Percentiles rank a stretch among this genome's conserved stretches.
These are phyloP conservation scores for Saccharomycopsis hybrid DNA, from an alignment of 1,139 yeast species.

Conservation along the genomic window DNA sequence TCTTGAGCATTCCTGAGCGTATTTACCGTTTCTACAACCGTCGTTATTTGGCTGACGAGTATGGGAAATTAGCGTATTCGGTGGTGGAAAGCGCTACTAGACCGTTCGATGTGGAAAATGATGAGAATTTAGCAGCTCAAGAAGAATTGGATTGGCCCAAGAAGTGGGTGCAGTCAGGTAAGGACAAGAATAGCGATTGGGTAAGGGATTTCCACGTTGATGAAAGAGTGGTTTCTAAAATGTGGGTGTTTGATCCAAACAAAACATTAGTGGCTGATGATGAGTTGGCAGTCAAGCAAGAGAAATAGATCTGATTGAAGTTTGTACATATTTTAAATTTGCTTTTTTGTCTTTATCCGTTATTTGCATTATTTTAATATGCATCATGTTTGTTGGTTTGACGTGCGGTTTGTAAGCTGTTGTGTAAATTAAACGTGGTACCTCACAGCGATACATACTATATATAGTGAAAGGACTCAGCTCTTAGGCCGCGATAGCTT, in stretches of 20 bases:
- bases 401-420: too few relatives aligned
- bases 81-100: slow-evolving; percentile 52
- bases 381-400: too few relatives aligned
- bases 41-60: slow-evolving; percentile 64
- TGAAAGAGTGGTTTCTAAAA: slow-evolving; percentile 50
- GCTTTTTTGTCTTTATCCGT: too few relatives aligned
- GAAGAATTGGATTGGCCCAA: slow-evolving; percentile 93
- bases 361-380: too few relatives aligned
- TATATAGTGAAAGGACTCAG: too few relatives aligned
- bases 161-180: slow-evolving; percentile 72
- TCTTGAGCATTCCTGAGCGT: slow-evolving; percentile 67
- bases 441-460: too few relatives aligned
- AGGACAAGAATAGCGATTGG: slow-evolving; percentile 80
- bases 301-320: too few relatives aligned
- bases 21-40: slow-evolving; percentile 73
- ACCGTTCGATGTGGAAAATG: slow-evolving; percentile 46
- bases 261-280: too few relatives aligned
- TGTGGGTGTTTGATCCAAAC: slow-evolving; percentile 57
- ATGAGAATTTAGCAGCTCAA: slow-evolving; percentile 46
- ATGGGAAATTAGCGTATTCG: slow-evolving; percentile 54
- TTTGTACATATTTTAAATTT: too few relatives aligned
- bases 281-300: too few relatives aligned
- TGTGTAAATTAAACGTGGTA: too few relatives aligned
- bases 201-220: slow-evolving; percentile 69
- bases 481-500: too few relatives aligned